Evolutionary conservation across 1,139 yeast species (phyloP), one percentile per base, ranked within the genome.

Genomic region (Pichia sp.): DNA sequence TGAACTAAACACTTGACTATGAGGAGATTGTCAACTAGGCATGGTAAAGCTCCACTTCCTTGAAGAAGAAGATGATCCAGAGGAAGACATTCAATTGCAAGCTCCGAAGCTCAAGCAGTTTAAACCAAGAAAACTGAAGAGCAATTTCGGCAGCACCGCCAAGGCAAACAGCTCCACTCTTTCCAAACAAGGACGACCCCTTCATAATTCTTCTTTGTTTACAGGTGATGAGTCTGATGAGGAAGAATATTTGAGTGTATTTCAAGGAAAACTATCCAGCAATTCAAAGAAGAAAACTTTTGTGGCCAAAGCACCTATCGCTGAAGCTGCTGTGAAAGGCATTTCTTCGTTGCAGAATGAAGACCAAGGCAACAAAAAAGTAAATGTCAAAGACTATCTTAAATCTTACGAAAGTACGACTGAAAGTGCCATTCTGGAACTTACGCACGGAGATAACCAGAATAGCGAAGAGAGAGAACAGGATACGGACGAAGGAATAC

Each of bases 311-410:
- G 3, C 19, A 10, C 29, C n/a, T 8, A 19, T 11, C 6, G 40
- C 10, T 13, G 38, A 15, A 32, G 15, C 10, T 3, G 5, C 10
- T 11, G 38, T 13, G n/a, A 13, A 13, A 13, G 11, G 5, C n/a
- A 8, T 11, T 34, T 11, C 36, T 23, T 23, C 26, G 26, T 23
- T 23, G 36, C 13, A 34, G n/a, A 34, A 34, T 4, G 11, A 34
- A 34, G n/a, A 34, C 38, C n/a, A 4, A 11, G n/a, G 5, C n/a
- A 34, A 13, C 38, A 34, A 10, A 34, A 32, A 51, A 31, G 8
- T n/a, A 36, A 26, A 53, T 23, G 47, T 50, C 4, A 13, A 43
- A 32, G 48, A 47, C 31, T 53, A 53, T 23, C 43, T 53, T 11
- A 45, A 50, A 41, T 11, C 11, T 7, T 53, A 53, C 38, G 51